These are phyloP conservation scores for Ganoderma leucocontextum DNA, from an alignment of 1,284 basidiomycete species.

Conservation along the genomic window DNA sequence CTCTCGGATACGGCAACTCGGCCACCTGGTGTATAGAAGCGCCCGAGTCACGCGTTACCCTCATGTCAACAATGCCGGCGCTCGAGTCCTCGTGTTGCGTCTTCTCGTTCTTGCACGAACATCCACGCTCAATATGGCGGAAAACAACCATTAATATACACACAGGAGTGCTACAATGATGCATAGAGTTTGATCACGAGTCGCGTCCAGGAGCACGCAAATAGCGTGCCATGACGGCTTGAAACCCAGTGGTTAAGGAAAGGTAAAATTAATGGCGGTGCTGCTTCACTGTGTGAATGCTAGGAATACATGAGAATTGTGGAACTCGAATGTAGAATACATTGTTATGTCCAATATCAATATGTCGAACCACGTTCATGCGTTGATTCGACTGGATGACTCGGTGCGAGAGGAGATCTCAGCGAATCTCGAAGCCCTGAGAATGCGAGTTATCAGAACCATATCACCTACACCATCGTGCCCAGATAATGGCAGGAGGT, in stretches of 20 bases:
- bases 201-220: neutral
- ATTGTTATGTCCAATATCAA: neutral
- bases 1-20: too few species aligned
- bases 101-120: slow-evolving; percentile 2
- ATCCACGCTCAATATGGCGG: neutral
- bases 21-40: too few species aligned
- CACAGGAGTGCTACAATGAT: neutral
- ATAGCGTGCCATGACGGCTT: neutral
- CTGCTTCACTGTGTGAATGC: neutral
- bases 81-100: neutral
- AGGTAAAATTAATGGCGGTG: neutral
- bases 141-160: neutral
- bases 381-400: neutral
- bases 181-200: neutral
- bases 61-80: slow-evolving; percentile 7
- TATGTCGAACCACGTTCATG: neutral
- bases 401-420: neutral
- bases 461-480: neutral
- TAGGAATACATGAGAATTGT: neutral
- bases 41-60: slow-evolving; percentile 7
- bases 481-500: neutral
- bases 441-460: slow-evolving; percentile 4
- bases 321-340: neutral
- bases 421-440: neutral
- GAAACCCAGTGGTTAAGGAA: neutral